A percentile compares a stretch with the other conserved stretches of the same genome.
phyloP scores from a whole-genome alignment of 2,329 filamentous ascomycete species.

The Fusarium scirpi region DNA sequence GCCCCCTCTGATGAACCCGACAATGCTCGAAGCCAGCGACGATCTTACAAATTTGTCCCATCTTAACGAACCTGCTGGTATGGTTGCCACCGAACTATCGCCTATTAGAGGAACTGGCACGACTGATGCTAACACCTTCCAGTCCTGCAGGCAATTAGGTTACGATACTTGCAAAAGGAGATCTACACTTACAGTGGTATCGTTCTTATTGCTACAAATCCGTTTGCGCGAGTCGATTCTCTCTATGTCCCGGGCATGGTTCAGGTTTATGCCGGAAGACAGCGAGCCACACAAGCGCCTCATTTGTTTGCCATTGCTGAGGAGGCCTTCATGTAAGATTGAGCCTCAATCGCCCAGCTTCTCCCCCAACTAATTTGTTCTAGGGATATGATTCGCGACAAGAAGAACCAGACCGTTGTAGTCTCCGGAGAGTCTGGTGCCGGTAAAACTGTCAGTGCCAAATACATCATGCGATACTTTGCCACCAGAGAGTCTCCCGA shows the following conservation, averaged over 20 bases:
- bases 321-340: conserved; percentile 88
- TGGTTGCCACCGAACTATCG: conserved; percentile 14
- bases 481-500: conserved; percentile 95
- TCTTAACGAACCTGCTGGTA: conserved; percentile 97
- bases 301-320: conserved; percentile 99
- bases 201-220: conserved; percentile 97
- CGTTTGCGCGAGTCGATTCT: conserved; percentile 96
- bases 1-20: conserved; percentile 96
- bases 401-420: conserved; percentile 97
- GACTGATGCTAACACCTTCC: conserved; percentile 45
- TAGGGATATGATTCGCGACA: conserved; percentile 96
- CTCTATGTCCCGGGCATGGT: conserved; percentile 99
- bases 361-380: conserved; percentile 52
- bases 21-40: conserved; percentile 98
- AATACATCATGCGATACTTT: conserved; percentile 99
- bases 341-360: not conserved
- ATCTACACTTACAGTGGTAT: conserved; percentile 99
- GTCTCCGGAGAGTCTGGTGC: conserved; percentile 99
- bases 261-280: conserved; percentile 98
- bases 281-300: conserved; percentile 94
- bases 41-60: conserved; percentile 97
- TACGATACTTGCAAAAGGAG: conserved; percentile 97
- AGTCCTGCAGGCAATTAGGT: conserved; percentile 97
- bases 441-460: conserved; percentile 98
- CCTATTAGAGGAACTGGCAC: not conserved